Conservation (phyloP, 1,284 basidiomycete genomes). For the Ustilago loliicola region DNA sequence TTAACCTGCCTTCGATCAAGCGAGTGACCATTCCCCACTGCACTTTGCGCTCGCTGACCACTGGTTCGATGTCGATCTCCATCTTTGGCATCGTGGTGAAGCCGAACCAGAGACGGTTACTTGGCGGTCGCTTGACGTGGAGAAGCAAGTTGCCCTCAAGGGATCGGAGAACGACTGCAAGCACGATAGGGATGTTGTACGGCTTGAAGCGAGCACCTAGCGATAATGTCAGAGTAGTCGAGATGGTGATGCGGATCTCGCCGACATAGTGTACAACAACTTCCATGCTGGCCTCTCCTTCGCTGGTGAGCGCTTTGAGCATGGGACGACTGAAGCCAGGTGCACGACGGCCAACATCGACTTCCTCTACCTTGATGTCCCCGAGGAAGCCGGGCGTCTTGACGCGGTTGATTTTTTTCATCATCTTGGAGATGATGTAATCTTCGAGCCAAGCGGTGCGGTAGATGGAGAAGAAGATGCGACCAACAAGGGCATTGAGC, state of each 20-base stretch:
- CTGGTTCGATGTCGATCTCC: conserved; percentile 88
- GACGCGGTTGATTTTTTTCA: conserved; percentile 92
- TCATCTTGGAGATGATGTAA: conserved; percentile 87
- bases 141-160: conserved; percentile 91
- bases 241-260: conserved; percentile 87
- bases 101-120: conserved; percentile 95
- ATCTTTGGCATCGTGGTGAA: conserved; percentile 93
- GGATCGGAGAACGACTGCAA: conserved; percentile 85
- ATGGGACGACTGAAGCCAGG: conserved; percentile 83
- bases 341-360: conserved; percentile 85
- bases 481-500: conserved; percentile 92
- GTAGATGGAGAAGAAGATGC: conserved; percentile 92
- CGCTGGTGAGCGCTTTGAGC: conserved; percentile 92
- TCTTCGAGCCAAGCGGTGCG: conserved; percentile 83
- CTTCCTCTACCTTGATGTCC: conserved; percentile 87
- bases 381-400: conserved; percentile 87
- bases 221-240: conserved; percentile 87
- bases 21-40: conserved; percentile 92
- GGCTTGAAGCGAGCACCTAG: conserved; percentile 81
- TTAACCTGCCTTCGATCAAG: conserved; percentile 87
- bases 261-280: conserved; percentile 86
- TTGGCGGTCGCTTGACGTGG: conserved; percentile 94
- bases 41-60: conserved; percentile 89
- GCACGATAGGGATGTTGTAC: conserved; percentile 87
- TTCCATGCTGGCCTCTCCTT: conserved; percentile 91